Conservation (phyloP, 176 grass and related monocot species). For the Carex parvula region DNA sequence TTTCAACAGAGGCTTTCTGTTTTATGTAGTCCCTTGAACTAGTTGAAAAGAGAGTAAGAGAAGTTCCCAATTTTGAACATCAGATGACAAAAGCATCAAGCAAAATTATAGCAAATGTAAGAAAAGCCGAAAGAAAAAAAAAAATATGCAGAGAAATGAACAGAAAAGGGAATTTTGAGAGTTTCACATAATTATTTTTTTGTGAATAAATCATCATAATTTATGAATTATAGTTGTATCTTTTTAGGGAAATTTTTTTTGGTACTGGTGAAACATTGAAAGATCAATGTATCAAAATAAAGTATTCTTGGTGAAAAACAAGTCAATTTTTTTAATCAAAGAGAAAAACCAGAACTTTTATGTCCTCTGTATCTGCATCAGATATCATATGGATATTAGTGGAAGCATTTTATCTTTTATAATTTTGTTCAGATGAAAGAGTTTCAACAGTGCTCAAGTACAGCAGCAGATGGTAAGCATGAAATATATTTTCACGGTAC, state of each 20-base stretch:
- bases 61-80: neutral
- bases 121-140: neutral
- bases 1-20: neutral
- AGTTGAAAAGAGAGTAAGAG: too few species aligned
- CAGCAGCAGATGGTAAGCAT: neutral
- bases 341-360: too few species aligned
- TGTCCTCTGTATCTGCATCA: too few species aligned
- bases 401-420: neutral
- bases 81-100: neutral
- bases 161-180: neutral
- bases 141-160: neutral
- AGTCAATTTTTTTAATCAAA: too few species aligned
- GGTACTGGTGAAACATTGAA: too few species aligned
- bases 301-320: too few species aligned
- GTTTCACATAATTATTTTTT: too few species aligned
- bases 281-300: too few species aligned
- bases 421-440: neutral
- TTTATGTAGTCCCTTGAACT: neutral
- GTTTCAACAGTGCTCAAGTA: neutral
- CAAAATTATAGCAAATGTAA: neutral
- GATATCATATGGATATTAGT: neutral
- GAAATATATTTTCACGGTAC: neutral
- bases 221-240: too few species aligned
- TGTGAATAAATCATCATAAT: too few species aligned
- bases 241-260: too few species aligned